Conservation (phyloP, 108 stramenopile genomes). For the Stephanodiscus minutulus region DNA sequence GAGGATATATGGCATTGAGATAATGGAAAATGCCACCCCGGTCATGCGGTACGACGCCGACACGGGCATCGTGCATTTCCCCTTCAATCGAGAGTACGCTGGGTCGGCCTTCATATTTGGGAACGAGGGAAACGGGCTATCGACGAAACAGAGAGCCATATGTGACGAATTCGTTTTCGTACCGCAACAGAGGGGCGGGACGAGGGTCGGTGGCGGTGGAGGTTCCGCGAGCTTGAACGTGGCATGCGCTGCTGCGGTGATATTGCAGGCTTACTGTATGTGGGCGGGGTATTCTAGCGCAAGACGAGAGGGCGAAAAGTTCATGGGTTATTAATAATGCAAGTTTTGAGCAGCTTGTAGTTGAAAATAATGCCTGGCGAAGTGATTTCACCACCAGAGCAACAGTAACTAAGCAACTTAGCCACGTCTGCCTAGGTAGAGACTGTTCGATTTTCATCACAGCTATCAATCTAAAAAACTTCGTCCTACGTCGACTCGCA, state of each 20-base stretch:
- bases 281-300: conserved; percentile 21
- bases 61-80: conserved; percentile 20
- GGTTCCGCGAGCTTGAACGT: conserved; percentile 29
- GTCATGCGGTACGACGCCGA: conserved; percentile 22
- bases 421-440: no score
- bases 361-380: no score
- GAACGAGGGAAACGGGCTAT: conserved; percentile 23
- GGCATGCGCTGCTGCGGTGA: conserved; percentile 26
- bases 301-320: conserved; percentile 22
- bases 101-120: conserved; percentile 28
- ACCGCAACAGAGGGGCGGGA: conserved; percentile 24
- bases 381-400: no score
- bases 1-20: conserved; percentile 32
- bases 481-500: no score
- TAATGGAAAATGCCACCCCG: conserved; percentile 20
- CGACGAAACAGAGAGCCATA: conserved; percentile 20
- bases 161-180: conserved; percentile 21
- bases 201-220: conserved; percentile 4
- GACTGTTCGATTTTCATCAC: no score
- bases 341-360: no score
- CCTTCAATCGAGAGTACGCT: conserved; percentile 8
- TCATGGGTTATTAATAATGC: neutral
- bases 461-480: no score
- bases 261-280: conserved; percentile 26
- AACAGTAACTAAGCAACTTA: no score